Evolutionary conservation across 768 basidiomycete genomes (phyloP).

Genomic region (Roridomyces roridus): DNA sequence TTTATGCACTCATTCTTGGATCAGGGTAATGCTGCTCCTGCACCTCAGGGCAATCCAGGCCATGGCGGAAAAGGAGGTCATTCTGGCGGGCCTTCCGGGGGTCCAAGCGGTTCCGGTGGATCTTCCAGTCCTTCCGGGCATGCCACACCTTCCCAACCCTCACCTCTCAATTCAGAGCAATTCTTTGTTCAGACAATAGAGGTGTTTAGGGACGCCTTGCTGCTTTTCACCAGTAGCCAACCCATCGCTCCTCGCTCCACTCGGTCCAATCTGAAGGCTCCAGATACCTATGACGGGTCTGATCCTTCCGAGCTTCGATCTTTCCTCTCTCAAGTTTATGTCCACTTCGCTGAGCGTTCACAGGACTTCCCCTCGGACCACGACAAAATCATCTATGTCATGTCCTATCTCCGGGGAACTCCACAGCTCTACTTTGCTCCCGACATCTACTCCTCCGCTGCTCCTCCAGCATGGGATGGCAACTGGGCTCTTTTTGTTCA

Average conservation of each 20-base stretch:
- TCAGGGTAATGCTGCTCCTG: too few relatives aligned
- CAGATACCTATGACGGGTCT: neutral
- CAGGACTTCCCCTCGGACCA: neutral
- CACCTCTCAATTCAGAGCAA: too few relatives aligned
- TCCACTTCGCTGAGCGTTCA: neutral
- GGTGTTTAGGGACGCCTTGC: neutral
- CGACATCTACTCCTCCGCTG: neutral
- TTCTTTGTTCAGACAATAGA: too few relatives aligned
- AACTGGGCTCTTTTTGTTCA: neutral
- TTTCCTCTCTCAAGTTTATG: neutral
- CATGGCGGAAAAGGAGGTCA: too few relatives aligned
- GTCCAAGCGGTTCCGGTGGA: too few relatives aligned
- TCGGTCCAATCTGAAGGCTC: neutral
- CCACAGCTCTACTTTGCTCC: neutral
- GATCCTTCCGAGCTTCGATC: neutral
- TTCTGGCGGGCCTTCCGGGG: too few relatives aligned
- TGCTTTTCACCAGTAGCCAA: neutral
- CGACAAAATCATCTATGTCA: neutral
- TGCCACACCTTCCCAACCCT: too few relatives aligned
- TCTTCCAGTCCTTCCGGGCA: too few relatives aligned
- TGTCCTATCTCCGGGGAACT: neutral
- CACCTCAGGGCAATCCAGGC: too few relatives aligned
- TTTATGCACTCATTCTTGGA: too few relatives aligned
- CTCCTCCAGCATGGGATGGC: neutral
- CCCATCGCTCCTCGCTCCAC: neutral